These are phyloP conservation scores for Perkinsela sp. DNA, from an alignment of 208 protist genomes.

Conservation along the genomic window DNA sequence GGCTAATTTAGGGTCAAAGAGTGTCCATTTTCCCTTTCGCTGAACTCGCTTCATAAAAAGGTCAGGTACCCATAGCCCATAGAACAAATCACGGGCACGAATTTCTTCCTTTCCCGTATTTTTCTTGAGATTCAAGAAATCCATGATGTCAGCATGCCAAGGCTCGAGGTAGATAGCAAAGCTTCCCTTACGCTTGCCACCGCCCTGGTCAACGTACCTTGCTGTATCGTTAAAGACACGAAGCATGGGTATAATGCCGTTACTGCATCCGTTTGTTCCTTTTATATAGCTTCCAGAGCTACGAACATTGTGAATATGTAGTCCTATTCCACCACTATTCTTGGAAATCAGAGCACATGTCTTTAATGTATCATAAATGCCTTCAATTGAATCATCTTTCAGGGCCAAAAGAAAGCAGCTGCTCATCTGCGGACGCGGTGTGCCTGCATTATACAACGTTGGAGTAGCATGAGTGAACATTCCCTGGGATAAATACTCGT, in stretches of 20 bases:
- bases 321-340: slow-evolving; percentile 86
- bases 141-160: slow-evolving; percentile 95
- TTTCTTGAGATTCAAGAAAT: slow-evolving; percentile 86
- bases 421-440: slow-evolving; percentile 77
- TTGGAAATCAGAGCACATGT: slow-evolving; percentile 89
- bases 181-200: slow-evolving; percentile 89
- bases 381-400: slow-evolving; percentile 93
- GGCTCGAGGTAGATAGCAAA: slow-evolving; percentile 98
- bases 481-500: slow-evolving; percentile 71
- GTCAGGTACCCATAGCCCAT: slow-evolving; percentile 93
- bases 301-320: slow-evolving; percentile 87
- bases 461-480: slow-evolving; percentile 92
- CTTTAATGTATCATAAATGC: slow-evolving; percentile 97
- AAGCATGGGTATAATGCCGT: slow-evolving; percentile 94
- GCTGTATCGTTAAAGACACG: slow-evolving; percentile 97
- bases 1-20: slow-evolving; percentile 87
- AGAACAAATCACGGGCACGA: slow-evolving; percentile 90
- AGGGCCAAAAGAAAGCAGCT: slow-evolving; percentile 92
- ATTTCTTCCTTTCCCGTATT: slow-evolving; percentile 92
- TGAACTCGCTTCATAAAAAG: slow-evolving; percentile 96
- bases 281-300: slow-evolving; percentile 79
- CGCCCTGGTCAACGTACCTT: slow-evolving; percentile 89
- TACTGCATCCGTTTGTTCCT: slow-evolving; percentile 84
- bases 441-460: slow-evolving; percentile 94
- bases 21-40: slow-evolving; percentile 68